A percentile compares a stretch with the other conserved stretches of the same genome.
phyloP scores from a whole-genome alignment of 2,329 filamentous ascomycete genomes.

The Phyllosticta citriasiana region DNA sequence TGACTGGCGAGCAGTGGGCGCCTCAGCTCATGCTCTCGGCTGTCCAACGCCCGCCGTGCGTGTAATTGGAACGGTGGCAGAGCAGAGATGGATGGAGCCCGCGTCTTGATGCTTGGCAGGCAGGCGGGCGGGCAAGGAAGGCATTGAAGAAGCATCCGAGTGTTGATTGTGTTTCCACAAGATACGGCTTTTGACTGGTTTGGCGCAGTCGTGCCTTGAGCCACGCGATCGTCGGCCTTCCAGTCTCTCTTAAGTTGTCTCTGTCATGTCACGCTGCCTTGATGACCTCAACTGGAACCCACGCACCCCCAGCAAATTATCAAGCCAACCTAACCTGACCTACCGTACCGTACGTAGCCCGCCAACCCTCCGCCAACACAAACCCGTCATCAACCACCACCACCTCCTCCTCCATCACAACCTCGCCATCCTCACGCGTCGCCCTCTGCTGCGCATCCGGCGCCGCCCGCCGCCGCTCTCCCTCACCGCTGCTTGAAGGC shows the following conservation, averaged over 20 bases:
- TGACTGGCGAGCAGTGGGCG: too few species aligned
- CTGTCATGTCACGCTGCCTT: background rate
- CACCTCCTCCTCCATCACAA: constrained; percentile 2
- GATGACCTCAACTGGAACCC: background rate
- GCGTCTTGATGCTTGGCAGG: too few species aligned
- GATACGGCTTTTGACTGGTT: background rate
- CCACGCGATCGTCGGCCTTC: background rate
- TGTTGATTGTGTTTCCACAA: background rate
- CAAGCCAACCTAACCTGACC: background rate
- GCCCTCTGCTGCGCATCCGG: background rate
- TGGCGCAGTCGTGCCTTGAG: background rate
- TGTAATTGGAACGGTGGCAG: background rate
- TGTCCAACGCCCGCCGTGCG: too few species aligned
- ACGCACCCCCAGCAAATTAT: background rate
- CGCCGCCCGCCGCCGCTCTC: constrained; percentile 2
- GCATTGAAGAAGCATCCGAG: too few species aligned
- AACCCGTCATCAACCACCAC: background rate
- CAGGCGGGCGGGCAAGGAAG: too few species aligned
- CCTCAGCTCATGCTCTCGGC: too few species aligned
- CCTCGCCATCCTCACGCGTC: background rate
- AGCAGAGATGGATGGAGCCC: background rate
- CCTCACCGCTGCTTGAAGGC: background rate
- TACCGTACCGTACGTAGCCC: background rate
- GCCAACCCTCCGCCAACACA: constrained; percentile 4
- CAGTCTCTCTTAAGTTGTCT: background rate